Conservation (phyloP, 164 flowering plant species). For the Sedum album region DNA sequence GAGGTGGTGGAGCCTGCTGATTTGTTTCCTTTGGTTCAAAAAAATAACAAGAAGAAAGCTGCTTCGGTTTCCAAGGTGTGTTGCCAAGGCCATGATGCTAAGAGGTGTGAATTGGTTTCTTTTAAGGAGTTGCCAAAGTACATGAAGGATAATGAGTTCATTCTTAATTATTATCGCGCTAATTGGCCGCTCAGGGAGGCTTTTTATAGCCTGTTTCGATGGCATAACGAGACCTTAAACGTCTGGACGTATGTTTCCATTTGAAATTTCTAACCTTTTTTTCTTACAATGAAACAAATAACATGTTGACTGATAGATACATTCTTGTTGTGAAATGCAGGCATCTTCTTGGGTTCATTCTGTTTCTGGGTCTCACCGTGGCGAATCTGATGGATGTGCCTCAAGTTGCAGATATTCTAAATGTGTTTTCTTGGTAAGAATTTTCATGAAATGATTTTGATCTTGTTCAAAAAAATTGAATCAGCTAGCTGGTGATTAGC, state of each 20-base stretch:
- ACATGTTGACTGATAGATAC: not conserved
- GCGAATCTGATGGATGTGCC: constrained; percentile 46
- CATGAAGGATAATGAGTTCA: too few relatives aligned
- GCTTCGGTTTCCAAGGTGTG: not conserved
- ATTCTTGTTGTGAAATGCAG: constrained; percentile 64
- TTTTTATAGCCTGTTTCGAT: not conserved
- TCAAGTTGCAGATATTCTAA: constrained; percentile 39
- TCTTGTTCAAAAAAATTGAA: not conserved
- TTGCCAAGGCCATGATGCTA: too few relatives aligned
- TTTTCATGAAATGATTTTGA: too few relatives aligned
- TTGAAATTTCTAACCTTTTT: too few relatives aligned
- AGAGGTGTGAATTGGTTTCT: not conserved
- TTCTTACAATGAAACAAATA: too few relatives aligned
- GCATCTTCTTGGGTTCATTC: too few relatives aligned
- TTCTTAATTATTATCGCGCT: too few relatives aligned
- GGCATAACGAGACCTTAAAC: not conserved
- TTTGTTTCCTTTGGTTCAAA: too few relatives aligned
- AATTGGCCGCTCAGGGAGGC: too few relatives aligned
- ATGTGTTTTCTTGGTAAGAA: constrained; percentile 31
- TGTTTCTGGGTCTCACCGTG: constrained; percentile 55
- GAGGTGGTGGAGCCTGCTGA: too few relatives aligned
- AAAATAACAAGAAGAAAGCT: not conserved
- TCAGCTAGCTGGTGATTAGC: not conserved
- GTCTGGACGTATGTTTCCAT: too few relatives aligned
- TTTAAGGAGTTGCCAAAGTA: not conserved